phyloP scores from a whole-genome alignment of 2,329 filamentous ascomycete genomes.

The Hypoxylon rubiginosum region DNA sequence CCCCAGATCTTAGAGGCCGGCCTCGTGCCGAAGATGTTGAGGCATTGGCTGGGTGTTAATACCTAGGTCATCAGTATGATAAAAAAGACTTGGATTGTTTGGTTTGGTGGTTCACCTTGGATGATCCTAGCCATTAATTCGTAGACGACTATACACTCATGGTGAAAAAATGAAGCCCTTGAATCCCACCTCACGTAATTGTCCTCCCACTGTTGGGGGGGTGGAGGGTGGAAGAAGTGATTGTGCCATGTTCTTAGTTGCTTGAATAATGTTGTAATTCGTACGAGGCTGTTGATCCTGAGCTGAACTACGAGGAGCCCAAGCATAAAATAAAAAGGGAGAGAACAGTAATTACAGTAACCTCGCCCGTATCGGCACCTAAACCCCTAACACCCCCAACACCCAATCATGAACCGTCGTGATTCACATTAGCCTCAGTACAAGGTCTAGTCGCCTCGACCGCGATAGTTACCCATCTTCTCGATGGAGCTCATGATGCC shows the following conservation, averaged over 20 bases:
- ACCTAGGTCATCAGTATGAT: too few species aligned
- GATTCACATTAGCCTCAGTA: constrained; percentile 9
- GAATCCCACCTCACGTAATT: too few species aligned
- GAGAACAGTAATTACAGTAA: constrained; percentile 33
- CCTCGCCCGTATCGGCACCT: constrained; percentile 24
- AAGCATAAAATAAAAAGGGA: constrained; percentile 19
- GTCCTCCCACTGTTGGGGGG: too few species aligned
- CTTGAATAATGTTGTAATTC: constrained; percentile 23
- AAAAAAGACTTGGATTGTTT: not conserved
- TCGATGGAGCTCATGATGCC: constrained; percentile 89
- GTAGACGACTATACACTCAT: too few species aligned
- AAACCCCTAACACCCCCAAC: constrained; percentile 28
- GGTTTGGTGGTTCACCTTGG: not conserved
- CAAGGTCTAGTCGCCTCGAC: constrained; percentile 51
- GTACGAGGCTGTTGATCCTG: constrained; percentile 13
- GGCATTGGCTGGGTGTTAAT: constrained; percentile 45
- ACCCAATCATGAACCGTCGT: constrained; percentile 27
- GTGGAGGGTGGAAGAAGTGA: too few species aligned
- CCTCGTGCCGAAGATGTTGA: constrained; percentile 48
- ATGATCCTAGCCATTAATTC: not conserved
- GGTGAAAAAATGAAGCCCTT: too few species aligned
- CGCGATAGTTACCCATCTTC: constrained; percentile 80
- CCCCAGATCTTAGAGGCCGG: constrained; percentile 42
- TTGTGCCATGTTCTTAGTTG: too few species aligned
- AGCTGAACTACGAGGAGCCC: constrained; percentile 27